Percentiles rank a stretch among this genome's conserved stretches.
Conservation (phyloP, 164 flowering plant genomes). For the Vitis riparia region DNA sequence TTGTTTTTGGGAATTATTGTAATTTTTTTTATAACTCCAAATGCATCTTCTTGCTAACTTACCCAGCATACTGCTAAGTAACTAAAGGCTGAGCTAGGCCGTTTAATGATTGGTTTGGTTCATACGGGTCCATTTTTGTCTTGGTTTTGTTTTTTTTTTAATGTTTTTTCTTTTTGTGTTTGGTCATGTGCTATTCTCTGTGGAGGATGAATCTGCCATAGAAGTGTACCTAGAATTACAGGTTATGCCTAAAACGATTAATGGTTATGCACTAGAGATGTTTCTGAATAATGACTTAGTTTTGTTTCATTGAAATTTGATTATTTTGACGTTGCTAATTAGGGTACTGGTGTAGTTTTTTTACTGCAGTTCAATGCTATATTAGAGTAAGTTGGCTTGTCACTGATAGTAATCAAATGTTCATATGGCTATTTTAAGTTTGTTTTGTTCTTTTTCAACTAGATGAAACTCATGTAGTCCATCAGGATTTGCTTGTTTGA, state of each 20-base stretch:
- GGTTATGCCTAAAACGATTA: not conserved
- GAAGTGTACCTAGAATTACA: no score
- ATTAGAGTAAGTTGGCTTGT: no score
- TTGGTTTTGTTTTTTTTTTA: no score
- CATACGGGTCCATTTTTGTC: no score
- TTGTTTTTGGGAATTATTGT: no score
- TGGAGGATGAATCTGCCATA: not conserved
- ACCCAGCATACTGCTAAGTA: no score
- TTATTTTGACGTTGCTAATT: not conserved
- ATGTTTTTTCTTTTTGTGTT: not conserved
- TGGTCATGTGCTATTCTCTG: not conserved
- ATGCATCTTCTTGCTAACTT: no score
- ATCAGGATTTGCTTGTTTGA: no score
- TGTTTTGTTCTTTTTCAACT: not conserved
- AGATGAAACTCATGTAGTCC: not conserved
- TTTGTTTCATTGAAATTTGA: not conserved
- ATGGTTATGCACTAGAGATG: not conserved
- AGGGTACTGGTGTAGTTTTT: not conserved
- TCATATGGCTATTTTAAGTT: not conserved
- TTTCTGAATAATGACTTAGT: not conserved
- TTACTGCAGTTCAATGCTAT: not conserved
- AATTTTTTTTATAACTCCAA: no score
- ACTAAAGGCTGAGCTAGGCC: no score
- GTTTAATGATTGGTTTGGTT: no score
- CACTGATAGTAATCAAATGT: not conserved